Conservation (phyloP, 768 basidiomycete genomes). For the Leucosporidium scottii region DNA sequence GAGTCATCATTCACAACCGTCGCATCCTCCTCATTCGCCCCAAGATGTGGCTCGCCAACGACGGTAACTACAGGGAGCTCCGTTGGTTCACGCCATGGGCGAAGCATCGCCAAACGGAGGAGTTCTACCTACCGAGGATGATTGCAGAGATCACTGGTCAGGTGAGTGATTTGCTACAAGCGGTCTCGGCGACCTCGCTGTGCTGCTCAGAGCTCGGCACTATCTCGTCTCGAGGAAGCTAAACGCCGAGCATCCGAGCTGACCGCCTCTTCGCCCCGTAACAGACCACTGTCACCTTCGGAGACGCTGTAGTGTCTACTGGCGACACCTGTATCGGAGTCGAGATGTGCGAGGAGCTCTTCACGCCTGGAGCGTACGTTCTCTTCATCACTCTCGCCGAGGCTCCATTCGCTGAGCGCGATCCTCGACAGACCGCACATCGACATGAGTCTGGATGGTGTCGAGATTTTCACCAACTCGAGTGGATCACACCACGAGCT, state of each 20-base stretch:
- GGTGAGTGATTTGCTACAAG: slow-evolving; percentile 46
- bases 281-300: slow-evolving; percentile 84
- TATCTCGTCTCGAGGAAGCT: background rate
- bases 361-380: slow-evolving; percentile 82
- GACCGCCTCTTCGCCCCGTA: too few relatives aligned
- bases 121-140: slow-evolving; percentile 83
- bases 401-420: background rate
- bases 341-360: slow-evolving; percentile 94
- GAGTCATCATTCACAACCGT: slow-evolving; percentile 75
- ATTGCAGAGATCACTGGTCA: slow-evolving; percentile 83
- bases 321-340: slow-evolving; percentile 92
- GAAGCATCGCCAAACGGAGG: slow-evolving; percentile 81
- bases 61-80: slow-evolving; percentile 86
- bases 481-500: slow-evolving; percentile 97
- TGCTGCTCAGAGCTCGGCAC: too few relatives aligned
- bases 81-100: slow-evolving; percentile 92
- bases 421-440: slow-evolving; percentile 71
- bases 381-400: background rate
- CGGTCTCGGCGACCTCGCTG: background rate
- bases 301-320: slow-evolving; percentile 89
- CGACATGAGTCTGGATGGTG: slow-evolving; percentile 93
- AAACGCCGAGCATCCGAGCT: background rate
- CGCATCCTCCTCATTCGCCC: slow-evolving; percentile 91
- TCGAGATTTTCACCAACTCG: slow-evolving; percentile 98
- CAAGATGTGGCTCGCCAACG: slow-evolving; percentile 99